Evolutionary conservation across 257 asterid species (phyloP).

Genomic region (Jaltomata sinuosa): DNA sequence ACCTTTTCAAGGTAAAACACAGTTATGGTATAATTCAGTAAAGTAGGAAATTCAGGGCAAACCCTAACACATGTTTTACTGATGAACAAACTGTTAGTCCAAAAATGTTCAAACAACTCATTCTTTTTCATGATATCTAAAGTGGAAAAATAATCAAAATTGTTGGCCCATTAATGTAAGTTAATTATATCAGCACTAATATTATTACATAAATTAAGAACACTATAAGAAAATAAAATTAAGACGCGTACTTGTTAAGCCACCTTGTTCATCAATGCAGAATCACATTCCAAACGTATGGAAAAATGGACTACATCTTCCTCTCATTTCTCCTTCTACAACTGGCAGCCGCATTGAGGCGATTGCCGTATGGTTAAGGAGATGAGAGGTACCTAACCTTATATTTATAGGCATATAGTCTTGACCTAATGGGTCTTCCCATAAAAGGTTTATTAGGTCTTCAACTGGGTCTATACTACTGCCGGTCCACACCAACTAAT

Average conservation of each 20-base stretch:
- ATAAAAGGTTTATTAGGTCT: background rate
- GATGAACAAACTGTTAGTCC: too few relatives aligned
- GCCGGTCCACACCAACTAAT: background rate
- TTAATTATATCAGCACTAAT: too few relatives aligned
- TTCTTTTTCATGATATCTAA: too few relatives aligned
- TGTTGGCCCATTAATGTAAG: too few relatives aligned
- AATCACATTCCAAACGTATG: background rate
- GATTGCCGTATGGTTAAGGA: background rate
- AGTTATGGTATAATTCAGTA: too few relatives aligned
- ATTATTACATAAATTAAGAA: too few relatives aligned
- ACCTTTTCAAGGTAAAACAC: too few relatives aligned
- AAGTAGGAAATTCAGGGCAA: too few relatives aligned
- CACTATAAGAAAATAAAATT: background rate
- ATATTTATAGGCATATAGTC: background rate
- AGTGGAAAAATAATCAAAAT: too few relatives aligned
- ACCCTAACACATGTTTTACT: too few relatives aligned
- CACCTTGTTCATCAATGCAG: background rate
- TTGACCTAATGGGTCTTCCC: background rate
- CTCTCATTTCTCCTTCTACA: background rate
- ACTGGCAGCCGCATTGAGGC: background rate
- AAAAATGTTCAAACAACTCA: too few relatives aligned
- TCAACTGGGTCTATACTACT: background rate
- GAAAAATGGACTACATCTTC: background rate
- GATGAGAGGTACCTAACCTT: background rate
- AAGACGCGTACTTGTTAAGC: background rate